Percentiles rank a stretch among this genome's conserved stretches.
These are phyloP conservation scores for Rosa hybrid DNA, from an alignment of 331 rosid species.

Conservation along the genomic window DNA sequence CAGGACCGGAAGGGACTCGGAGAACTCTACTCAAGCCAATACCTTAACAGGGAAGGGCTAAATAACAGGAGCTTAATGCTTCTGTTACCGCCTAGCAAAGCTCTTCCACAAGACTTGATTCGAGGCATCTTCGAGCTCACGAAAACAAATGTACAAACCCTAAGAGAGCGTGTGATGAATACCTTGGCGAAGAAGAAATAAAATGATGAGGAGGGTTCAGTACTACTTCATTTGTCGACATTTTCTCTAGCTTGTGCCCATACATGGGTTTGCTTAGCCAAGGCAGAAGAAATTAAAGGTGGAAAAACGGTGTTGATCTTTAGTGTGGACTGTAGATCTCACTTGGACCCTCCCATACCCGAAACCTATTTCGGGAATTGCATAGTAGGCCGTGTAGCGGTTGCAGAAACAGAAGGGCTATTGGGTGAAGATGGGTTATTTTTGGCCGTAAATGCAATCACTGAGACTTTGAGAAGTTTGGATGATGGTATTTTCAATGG, in stretches of 20 bases:
- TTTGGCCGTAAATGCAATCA: conserved; percentile 24
- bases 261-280: conserved; percentile 27
- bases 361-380: conserved; percentile 32
- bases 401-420: background rate
- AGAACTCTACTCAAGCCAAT: background rate
- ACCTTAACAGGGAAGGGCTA: background rate
- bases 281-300: conserved; percentile 4
- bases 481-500: conserved; percentile 7
- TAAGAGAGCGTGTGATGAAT: conserved; percentile 13
- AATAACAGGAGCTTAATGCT: conserved; percentile 19
- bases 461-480: conserved; percentile 18
- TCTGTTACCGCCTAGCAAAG: background rate
- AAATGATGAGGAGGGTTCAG: too few species aligned
- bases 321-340: conserved; percentile 16
- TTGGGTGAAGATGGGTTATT: conserved; percentile 22
- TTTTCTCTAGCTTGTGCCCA: conserved; percentile 26
- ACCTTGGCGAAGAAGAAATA: background rate
- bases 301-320: background rate
- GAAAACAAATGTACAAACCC: background rate
- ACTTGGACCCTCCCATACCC: conserved; percentile 12
- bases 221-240: conserved; percentile 8
- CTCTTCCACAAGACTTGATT: conserved; percentile 4
- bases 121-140: conserved; percentile 26
- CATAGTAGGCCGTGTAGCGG: background rate
- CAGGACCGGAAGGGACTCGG: background rate